Evolutionary conservation across 371 early-diverging fungal species (phyloP).

Genomic region (Apophysomyces sp.): DNA sequence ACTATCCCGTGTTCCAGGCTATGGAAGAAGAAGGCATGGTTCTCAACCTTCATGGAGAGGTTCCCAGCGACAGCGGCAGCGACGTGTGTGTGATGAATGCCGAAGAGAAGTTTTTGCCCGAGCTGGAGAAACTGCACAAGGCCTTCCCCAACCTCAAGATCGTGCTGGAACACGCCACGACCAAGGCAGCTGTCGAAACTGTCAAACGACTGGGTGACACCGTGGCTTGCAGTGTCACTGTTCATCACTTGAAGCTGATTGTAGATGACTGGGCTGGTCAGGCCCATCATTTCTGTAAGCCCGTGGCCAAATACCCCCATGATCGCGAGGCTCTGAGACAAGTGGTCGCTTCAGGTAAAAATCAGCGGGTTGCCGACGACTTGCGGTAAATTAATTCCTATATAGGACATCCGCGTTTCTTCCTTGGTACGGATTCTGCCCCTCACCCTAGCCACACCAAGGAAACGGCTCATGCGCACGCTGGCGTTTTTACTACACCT

Average conservation of each 20-base stretch:
- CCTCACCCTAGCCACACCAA: conserved; percentile 91
- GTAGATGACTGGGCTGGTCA: conserved; percentile 98
- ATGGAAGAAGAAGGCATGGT: conserved; percentile 96
- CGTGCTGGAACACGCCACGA: conserved; percentile 96
- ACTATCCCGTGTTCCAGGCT: conserved; percentile 91
- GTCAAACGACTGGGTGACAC: conserved; percentile 90
- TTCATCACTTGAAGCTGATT: conserved; percentile 89
- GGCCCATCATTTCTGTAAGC: conserved; percentile 97
- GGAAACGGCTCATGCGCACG: conserved; percentile 79
- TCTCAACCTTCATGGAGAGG: conserved; percentile 95
- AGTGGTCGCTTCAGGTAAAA: conserved; percentile 70
- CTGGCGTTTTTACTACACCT: conserved; percentile 94
- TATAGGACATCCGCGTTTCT: conserved; percentile 90
- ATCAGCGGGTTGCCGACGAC: no score
- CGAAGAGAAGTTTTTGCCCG: conserved; percentile 88
- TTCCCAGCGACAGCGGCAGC: conserved; percentile 82
- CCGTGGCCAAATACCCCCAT: conserved; percentile 94
- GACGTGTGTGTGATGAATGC: conserved; percentile 95
- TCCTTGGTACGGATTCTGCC: conserved; percentile 96
- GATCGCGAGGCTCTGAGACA: conserved; percentile 90
- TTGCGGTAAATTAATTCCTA: neutral
- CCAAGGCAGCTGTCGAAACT: conserved; percentile 89
- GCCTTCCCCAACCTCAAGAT: conserved; percentile 94
- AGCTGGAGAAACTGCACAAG: conserved; percentile 79
- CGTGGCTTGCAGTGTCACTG: conserved; percentile 93